Evolutionary conservation across 2,329 filamentous ascomycete genomes (phyloP).

Genomic region (Purpureocillium lavendulum): DNA sequence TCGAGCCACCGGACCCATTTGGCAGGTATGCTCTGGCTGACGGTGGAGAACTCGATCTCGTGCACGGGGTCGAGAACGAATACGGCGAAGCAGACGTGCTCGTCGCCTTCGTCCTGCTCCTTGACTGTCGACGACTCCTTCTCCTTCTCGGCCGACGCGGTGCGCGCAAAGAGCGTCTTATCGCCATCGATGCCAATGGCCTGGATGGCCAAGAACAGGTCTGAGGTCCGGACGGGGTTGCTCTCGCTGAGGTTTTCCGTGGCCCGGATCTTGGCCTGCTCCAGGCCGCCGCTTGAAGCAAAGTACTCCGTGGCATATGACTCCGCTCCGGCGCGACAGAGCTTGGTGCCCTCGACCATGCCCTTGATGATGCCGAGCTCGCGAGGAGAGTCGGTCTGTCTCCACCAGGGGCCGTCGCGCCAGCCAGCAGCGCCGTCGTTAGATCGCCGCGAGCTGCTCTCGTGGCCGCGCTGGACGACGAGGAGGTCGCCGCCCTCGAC

Average conservation of each 20-base stretch:
- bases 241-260: constrained; percentile 70
- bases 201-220: constrained; percentile 94
- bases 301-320: constrained; percentile 83
- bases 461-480: constrained; percentile 87
- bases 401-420: constrained; percentile 97
- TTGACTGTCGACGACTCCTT: constrained; percentile 44
- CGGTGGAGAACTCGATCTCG: constrained; percentile 73
- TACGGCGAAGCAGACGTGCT: constrained; percentile 64
- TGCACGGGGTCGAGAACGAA: constrained; percentile 86
- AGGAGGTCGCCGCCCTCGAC: constrained; percentile 94
- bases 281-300: constrained; percentile 65
- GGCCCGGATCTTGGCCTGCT: constrained; percentile 70
- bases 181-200: constrained; percentile 63
- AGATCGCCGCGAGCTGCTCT: constrained; percentile 63
- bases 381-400: constrained; percentile 58
- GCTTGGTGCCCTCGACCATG: constrained; percentile 78
- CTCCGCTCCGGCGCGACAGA: constrained; percentile 83
- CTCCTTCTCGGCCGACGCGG: constrained; percentile 43
- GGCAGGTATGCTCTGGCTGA: constrained; percentile 76
- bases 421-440: constrained; percentile 58
- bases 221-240: constrained; percentile 85
- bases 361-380: constrained; percentile 76
- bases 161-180: constrained; percentile 58
- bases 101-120: constrained; percentile 45
- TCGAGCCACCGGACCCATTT: constrained; percentile 93